Percentiles rank a stretch among this genome's conserved stretches.
phyloP scores from a whole-genome alignment of 2,329 filamentous ascomycete genomes.

The Aspergillus japonicus region DNA sequence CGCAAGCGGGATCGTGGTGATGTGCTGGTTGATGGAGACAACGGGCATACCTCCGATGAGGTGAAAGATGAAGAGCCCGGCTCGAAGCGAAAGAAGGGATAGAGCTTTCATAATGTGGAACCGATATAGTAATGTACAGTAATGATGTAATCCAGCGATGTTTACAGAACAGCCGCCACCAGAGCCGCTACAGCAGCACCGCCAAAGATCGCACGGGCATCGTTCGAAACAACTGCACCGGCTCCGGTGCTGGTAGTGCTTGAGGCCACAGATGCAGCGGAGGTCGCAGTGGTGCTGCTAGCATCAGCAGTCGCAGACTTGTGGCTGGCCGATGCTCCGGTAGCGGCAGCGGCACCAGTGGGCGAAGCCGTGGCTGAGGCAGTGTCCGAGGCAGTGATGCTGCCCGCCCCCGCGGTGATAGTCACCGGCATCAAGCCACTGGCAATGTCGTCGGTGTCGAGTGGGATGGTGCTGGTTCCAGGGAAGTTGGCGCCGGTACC shows the following conservation, averaged over 20 bases:
- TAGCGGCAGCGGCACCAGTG: background rate
- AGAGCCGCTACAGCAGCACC: conserved; percentile 7
- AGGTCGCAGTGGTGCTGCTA: background rate
- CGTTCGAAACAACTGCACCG: conserved; percentile 1
- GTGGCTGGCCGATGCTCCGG: background rate
- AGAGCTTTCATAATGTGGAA: background rate
- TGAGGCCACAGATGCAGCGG: background rate
- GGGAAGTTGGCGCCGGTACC: conserved; percentile 19
- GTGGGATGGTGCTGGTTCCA: conserved; percentile 12
- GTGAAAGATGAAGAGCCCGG: background rate
- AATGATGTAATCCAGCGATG: background rate
- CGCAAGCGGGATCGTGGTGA: background rate
- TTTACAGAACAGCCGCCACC: background rate
- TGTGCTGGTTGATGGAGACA: background rate
- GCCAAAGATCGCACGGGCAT: conserved; percentile 9
- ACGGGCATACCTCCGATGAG: background rate
- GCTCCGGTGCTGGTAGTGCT: conserved; percentile 9
- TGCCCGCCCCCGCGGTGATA: conserved; percentile 20
- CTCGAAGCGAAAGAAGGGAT: background rate
- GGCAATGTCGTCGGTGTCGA: conserved; percentile 10
- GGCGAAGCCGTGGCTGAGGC: background rate
- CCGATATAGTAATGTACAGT: background rate
- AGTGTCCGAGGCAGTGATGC: background rate
- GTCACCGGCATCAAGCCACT: conserved; percentile 19
- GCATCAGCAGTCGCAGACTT: background rate